Base-by-base conservation (phyloP, 1,284 basidiomycete species). In the Polyporus tsugae region DNA sequence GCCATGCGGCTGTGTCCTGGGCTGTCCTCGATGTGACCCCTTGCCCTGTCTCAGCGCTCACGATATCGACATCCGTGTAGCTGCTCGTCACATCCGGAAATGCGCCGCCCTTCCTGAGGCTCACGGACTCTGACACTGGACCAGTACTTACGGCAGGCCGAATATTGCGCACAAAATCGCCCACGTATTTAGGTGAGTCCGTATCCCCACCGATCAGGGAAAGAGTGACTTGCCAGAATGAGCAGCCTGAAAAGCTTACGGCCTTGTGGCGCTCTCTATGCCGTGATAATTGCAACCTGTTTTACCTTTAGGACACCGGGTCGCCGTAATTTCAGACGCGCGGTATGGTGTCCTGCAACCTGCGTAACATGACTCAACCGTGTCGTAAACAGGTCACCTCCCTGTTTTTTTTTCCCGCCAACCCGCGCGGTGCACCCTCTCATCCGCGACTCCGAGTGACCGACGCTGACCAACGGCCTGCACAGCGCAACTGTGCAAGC, bases 281-380 rank as follows among this genome's bases (percentile, higher is more conserved):
- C 70, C 42, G 65, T 71, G 70, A 71, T 71, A 60, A 60, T 68
- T 71, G 62, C 70, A 66, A 53, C 46, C 52, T 57, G 6, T 58
- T 66, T 62, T 35, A 29, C 60, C 62, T 41, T 55, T 60, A 62
- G 60, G 39, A 62, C 61, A 38, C 49, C 66, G 61, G 66, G 63
- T 42, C 49, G 53, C 63, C 41, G 49, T 61, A 46, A 53, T 53
- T 53, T 22, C 57, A 49, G 58, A 46, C 61, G 62, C 62, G 42
- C 62, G 52, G 44, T 36, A 42, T 52, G 33, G 29, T 60, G 44
- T 58, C 9, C 9, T 29, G 11, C 35, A n/a, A 22, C 46, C 46
- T 49, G 46, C 46, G 55, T 38, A 38, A 35, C 38, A 65, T 71
- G 67, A 71, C 67, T 65, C 65, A 67, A 70, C 35, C 41, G 67